Percentiles rank a stretch among this genome's conserved stretches.
These are phyloP conservation scores for Ramaria sp. DNA, from an alignment of 768 basidiomycete genomes.

Conservation along the genomic window DNA sequence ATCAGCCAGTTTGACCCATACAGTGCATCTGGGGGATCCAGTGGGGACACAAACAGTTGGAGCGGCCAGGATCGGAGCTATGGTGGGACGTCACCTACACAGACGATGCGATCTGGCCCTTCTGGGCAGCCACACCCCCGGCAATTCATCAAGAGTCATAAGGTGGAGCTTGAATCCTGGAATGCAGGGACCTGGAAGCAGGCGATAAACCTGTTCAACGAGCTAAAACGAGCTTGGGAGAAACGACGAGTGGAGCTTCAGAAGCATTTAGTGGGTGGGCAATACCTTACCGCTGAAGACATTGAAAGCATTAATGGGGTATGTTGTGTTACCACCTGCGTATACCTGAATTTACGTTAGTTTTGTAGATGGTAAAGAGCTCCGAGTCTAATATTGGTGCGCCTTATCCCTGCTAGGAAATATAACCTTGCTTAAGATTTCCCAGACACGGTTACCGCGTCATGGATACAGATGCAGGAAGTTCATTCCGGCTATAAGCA, in stretches of 20 bases:
- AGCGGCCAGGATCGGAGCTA: not conserved
- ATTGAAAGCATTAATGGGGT: slow-evolving; percentile 48
- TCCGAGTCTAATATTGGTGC: slow-evolving; percentile 21
- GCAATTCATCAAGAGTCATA: slow-evolving; percentile 54
- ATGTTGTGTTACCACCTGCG: slow-evolving; percentile 16
- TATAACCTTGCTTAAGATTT: not conserved
- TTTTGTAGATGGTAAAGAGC: slow-evolving; percentile 18
- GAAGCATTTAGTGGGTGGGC: slow-evolving; percentile 6
- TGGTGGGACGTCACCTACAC: slow-evolving; percentile 7
- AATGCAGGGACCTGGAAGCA: slow-evolving; percentile 64
- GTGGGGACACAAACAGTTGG: not conserved
- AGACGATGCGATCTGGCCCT: slow-evolving; percentile 12
- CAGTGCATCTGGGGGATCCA: not conserved
- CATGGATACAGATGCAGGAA: slow-evolving; percentile 66
- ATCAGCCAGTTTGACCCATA: slow-evolving; percentile 12
- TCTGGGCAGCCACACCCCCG: slow-evolving; percentile 48
- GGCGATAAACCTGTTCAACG: slow-evolving; percentile 48
- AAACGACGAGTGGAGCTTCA: slow-evolving; percentile 29
- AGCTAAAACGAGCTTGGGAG: slow-evolving; percentile 60
- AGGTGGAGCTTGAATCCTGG: slow-evolving; percentile 61
- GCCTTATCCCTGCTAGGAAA: not conserved
- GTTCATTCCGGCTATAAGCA: slow-evolving; percentile 64
- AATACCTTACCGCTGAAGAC: slow-evolving; percentile 25
- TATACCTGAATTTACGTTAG: too few species aligned
- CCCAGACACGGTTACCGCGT: slow-evolving; percentile 56